phyloP scores from a whole-genome alignment of 2,329 filamentous ascomycete species.

The Aspergillus fumigatiaffinis region DNA sequence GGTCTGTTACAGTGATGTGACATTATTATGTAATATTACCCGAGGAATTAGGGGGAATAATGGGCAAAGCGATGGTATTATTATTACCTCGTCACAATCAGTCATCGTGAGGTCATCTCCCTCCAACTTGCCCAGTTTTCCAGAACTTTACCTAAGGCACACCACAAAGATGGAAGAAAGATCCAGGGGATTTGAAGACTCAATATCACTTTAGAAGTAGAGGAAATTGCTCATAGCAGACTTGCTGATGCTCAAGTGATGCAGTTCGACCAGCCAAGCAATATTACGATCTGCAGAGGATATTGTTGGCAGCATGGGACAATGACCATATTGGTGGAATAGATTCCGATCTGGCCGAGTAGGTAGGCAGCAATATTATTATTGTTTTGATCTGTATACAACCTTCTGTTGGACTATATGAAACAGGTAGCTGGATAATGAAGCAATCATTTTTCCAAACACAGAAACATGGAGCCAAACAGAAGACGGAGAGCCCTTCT shows the following conservation, averaged over 20 bases:
- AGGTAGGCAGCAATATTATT: neutral
- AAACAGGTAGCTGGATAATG: neutral
- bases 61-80: neutral
- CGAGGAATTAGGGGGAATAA: neutral
- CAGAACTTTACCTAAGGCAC: neutral
- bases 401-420: neutral
- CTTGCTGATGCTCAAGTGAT: neutral
- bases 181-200: too few species aligned
- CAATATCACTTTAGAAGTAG: too few species aligned
- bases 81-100: slow-evolving; percentile 1
- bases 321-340: neutral
- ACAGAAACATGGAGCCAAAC: neutral
- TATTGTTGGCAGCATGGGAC: neutral
- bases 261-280: neutral
- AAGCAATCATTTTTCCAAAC: neutral
- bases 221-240: neutral
- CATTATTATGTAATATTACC: neutral
- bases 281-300: too few species aligned
- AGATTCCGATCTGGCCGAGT: neutral
- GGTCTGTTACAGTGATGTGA: neutral
- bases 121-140: neutral
- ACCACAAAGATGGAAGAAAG: neutral
- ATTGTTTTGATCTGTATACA: too few species aligned
- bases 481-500: neutral
- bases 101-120: slow-evolving; percentile 20